Percentiles rank a stretch among this genome's conserved stretches.
phyloP scores from a whole-genome alignment of 441 rosid genomes.

The Mallotus japonicus region DNA sequence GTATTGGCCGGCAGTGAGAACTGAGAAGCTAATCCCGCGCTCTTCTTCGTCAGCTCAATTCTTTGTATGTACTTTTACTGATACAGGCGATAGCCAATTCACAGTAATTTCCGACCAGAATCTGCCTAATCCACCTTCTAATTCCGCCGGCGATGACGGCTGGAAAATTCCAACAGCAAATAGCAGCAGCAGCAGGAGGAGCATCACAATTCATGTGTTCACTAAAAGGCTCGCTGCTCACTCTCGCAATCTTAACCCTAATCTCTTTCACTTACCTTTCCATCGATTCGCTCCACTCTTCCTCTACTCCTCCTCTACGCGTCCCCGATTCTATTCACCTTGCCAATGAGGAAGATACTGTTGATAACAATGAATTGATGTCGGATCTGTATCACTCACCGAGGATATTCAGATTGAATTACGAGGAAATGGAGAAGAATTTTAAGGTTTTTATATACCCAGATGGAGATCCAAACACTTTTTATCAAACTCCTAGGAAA shows the following conservation, averaged over 20 bases:
- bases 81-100: no score
- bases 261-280: constrained; percentile 64
- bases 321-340: not conserved
- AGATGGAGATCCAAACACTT: constrained; percentile 87
- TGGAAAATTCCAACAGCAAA: constrained; percentile 35
- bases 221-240: constrained; percentile 59
- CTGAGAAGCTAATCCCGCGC: no score
- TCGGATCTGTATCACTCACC: constrained; percentile 69
- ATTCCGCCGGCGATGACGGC: constrained; percentile 29
- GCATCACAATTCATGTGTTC: constrained; percentile 41
- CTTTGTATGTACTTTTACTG: no score
- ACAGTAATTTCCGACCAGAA: no score
- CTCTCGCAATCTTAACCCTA: constrained; percentile 63
- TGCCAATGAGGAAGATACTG: not conserved
- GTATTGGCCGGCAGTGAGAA: no score
- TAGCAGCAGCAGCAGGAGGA: not conserved
- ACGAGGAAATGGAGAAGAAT: constrained; percentile 70
- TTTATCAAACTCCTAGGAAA: constrained; percentile 89
- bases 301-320: constrained; percentile 18
- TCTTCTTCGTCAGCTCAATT: no score
- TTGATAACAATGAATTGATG: not conserved
- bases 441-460: constrained; percentile 86
- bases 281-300: constrained; percentile 52
- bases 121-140: no score
- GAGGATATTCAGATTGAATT: constrained; percentile 55